Conservation (phyloP, 2,329 filamentous ascomycete species). For the Colletotrichum sp. region DNA sequence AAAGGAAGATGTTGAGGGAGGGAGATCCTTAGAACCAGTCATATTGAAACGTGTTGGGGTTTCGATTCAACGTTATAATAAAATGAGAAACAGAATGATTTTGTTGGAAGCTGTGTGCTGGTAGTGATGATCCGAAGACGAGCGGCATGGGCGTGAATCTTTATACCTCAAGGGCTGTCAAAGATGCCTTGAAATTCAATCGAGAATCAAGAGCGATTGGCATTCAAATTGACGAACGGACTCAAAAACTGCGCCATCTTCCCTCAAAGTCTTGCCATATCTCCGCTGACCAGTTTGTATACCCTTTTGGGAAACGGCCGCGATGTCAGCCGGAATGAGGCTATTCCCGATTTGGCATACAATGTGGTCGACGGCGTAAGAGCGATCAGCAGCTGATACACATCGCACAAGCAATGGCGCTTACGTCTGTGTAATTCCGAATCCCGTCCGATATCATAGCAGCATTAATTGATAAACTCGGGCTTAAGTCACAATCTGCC, state of each 20-base stretch:
- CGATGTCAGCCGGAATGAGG: background rate
- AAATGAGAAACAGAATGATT: background rate
- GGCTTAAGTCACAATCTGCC: background rate
- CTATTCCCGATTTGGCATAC: background rate
- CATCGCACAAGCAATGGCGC: background rate
- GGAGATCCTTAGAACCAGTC: background rate
- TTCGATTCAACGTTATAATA: accelerated
- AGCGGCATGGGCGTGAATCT: background rate
- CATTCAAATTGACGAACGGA: background rate
- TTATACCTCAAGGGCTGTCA: background rate
- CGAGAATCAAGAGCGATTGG: background rate
- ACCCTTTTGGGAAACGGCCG: background rate
- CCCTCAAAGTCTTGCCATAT: background rate
- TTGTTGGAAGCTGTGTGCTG: background rate
- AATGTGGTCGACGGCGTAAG: background rate
- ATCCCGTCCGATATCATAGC: background rate
- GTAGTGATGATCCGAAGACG: background rate
- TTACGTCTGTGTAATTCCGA: background rate
- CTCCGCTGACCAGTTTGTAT: background rate
- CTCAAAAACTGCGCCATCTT: background rate
- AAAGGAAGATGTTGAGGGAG: background rate
- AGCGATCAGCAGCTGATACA: background rate
- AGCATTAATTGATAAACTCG: background rate
- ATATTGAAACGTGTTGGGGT: background rate
- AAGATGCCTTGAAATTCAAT: background rate